Evolutionary conservation across 169 alveolate species (phyloP), one percentile per base, ranked within the genome.

Genomic region (Eimeria sp.): DNA sequence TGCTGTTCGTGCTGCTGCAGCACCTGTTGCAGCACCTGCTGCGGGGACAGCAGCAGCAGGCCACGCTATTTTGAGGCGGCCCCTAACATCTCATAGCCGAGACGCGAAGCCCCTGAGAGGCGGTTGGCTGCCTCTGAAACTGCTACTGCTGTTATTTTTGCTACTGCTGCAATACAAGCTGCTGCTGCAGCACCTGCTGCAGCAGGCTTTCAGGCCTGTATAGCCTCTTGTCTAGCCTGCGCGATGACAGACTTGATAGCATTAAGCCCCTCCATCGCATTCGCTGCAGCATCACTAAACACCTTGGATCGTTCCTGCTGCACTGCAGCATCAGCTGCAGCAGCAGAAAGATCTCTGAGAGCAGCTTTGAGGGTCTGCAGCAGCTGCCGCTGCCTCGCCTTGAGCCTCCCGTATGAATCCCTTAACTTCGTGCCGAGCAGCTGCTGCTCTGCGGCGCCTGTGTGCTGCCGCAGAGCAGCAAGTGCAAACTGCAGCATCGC

Each of bases 271-370:
- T 82, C 90, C 49, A 49, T 30, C 4, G 43, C 72, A 65, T 25
- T 54, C 11, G 73, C 57, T 82, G 57, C 72, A 51, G 90, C 90
- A 65, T 82, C 72, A 11, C 25, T 18, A n/a, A 18, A 82, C n/a
- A 34, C 25, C 25, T 82, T 34, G 9, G 49, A 18, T 40, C 40
- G 25, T 54, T 47, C 43, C 25, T 54, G 90, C 73, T 54, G 49
- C n/a, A 49, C 73, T n/a, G 72, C 90, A 51, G 73, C 72, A n/a
- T 49, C 73, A 0, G 30, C 47, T 11, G 70, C 70, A 61, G 70
- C 70, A 61, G 70, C 70, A 61, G 70, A 18, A 16, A 61, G 70
- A 9, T 82, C 90, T 27, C 11, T 40, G 14, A 54, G 73, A 45
- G 90, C 25, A 6, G 34, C 49, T 5, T 9, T 27, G 25, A 82